Evolutionary conservation across 495 filamentous ascomycete genomes (phyloP), one percentile per base, ranked within the genome.

Genomic region (Neurospora sp.): DNA sequence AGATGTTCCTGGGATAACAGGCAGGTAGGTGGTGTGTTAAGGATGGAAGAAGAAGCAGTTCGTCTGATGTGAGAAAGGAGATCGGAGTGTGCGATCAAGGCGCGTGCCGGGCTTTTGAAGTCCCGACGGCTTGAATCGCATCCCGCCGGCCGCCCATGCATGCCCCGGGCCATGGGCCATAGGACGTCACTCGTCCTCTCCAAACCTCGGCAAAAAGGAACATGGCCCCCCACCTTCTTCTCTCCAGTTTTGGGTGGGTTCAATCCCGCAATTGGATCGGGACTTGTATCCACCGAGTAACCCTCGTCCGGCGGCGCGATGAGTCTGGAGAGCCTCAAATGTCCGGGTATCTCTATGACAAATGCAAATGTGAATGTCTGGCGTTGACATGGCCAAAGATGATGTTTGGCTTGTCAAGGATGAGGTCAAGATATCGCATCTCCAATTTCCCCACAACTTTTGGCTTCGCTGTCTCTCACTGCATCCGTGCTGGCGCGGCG

Each of bases 181-280:
- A 72, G 35, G 74, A 79, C 78, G 76, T 79, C 78, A 79, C 74
- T 65, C 16, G 53, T 65, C 74, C 71, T 35, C 71, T 40, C 71
- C 74, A 71, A 74, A 76, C 79, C 79, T 80, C 79, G 79, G 79
- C 79, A 80, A 78, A 77, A 78, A 47, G 73, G 76, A 69, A 38
- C 27, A 65, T 65, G 53, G 4, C 35, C 27, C 53, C 47, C 53
- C 53, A 65, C 53, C 16, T 65, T 65, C 53, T 65, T 65, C 53
- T 65, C 53, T 65, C 53, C 53, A 35, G 53, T 65, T 65, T 65
- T 65, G 53, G 53, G 53, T 37, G 53, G 53, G 53, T 65, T 65
- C 53, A 65, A 65, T 35, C 53, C 53, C 53, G 53, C 53, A 65
- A 65, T 65, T 27, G 27, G 53, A 65, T 65, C 53, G 12, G 53